These are phyloP conservation scores for Mucor velutinosus DNA, from an alignment of 371 early-diverging fungal genomes.

Conservation along the genomic window DNA sequence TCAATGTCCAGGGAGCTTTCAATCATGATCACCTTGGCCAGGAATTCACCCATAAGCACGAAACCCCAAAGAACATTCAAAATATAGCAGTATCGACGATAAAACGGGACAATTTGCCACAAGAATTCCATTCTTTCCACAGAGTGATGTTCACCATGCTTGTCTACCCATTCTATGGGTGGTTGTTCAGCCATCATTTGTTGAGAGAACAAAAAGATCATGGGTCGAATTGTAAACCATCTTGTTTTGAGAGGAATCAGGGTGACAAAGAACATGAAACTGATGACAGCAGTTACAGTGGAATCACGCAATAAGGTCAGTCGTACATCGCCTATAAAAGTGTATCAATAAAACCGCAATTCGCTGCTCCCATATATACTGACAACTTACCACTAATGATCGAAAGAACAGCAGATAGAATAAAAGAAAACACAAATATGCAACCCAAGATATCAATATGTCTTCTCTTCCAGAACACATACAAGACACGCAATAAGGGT, in stretches of 20 bases:
- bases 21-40: slow-evolving; percentile 40
- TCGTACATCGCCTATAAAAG: slow-evolving; percentile 35
- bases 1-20: slow-evolving; percentile 36
- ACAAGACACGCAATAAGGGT: slow-evolving; percentile 37
- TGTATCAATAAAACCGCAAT: not conserved
- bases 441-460: slow-evolving; percentile 45
- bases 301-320: slow-evolving; percentile 50
- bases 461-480: slow-evolving; percentile 23
- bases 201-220: slow-evolving; percentile 35
- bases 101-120: slow-evolving; percentile 9
- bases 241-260: slow-evolving; percentile 42
- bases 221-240: slow-evolving; percentile 35
- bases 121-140: slow-evolving; percentile 27
- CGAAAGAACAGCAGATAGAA: slow-evolving; percentile 45
- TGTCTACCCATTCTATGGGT: slow-evolving; percentile 25
- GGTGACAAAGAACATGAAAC: slow-evolving; percentile 45
- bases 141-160: slow-evolving; percentile 23
- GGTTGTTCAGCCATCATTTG: slow-evolving; percentile 26
- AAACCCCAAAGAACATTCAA: slow-evolving; percentile 35
- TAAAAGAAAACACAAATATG: slow-evolving; percentile 43
- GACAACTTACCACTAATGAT: slow-evolving; percentile 29
- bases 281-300: slow-evolving; percentile 39
- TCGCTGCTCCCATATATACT: not conserved
- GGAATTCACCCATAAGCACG: slow-evolving; percentile 38
- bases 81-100: slow-evolving; percentile 19